A percentile compares a stretch with the other conserved stretches of the same genome.
These are phyloP conservation scores for Rickenella mellea DNA, from an alignment of 768 basidiomycete species.

Conservation along the genomic window DNA sequence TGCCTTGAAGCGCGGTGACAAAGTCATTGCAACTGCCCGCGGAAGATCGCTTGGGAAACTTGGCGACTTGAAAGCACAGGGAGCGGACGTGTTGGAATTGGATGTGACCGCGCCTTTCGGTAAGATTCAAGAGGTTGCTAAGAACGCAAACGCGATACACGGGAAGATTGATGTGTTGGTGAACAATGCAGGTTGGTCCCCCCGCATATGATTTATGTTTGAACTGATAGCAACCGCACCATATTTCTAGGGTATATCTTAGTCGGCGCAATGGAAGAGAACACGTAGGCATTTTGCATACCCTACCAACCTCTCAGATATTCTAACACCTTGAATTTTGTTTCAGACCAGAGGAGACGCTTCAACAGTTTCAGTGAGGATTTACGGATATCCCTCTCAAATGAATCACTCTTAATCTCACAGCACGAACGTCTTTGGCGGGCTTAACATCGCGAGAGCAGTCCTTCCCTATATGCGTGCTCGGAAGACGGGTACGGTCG, in stretches of 20 bases:
- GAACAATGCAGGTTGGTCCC: conserved; percentile 39
- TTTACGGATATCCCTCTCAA: neutral
- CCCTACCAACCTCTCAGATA: neutral
- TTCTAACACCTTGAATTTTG: neutral
- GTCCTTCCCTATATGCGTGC: conserved; percentile 40
- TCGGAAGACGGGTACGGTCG: conserved; percentile 29
- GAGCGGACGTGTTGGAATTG: conserved; percentile 26
- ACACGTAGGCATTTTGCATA: conserved; percentile 8
- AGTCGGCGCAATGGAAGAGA: conserved; percentile 20
- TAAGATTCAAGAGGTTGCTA: conserved; percentile 23
- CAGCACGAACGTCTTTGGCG: conserved; percentile 35
- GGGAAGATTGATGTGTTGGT: conserved; percentile 36
- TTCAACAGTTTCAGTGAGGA: conserved; percentile 18
- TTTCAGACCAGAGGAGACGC: conserved; percentile 19
- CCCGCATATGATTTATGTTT: neutral
- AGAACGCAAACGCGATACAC: conserved; percentile 26
- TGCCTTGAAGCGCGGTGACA: conserved; percentile 17
- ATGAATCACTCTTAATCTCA: neutral
- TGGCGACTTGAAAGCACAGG: conserved; percentile 19
- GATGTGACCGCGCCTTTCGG: conserved; percentile 25
- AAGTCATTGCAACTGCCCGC: conserved; percentile 26
- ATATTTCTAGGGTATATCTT: conserved; percentile 15
- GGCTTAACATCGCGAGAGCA: conserved; percentile 32
- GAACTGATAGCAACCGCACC: neutral
- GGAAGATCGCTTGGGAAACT: conserved; percentile 14